These are phyloP conservation scores for Fusarium equiseti DNA, from an alignment of 2,329 filamentous ascomycete genomes.

Conservation along the genomic window DNA sequence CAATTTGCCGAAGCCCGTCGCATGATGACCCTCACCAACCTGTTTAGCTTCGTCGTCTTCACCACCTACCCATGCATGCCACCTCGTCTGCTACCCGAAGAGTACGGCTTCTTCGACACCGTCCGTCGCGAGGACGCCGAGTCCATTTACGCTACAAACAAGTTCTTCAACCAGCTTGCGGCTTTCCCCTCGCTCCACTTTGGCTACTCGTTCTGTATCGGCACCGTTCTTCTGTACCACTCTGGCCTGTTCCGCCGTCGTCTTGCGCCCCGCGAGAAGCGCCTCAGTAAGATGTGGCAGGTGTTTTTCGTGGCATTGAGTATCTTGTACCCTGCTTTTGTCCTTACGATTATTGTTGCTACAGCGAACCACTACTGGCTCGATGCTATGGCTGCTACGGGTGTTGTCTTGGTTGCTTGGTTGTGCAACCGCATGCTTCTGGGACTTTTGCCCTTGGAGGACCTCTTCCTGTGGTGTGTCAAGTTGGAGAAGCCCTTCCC, in stretches of 20 bases:
- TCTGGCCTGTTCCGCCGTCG: constrained; percentile 59
- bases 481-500: constrained; percentile 73
- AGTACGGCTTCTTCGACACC: constrained; percentile 70
- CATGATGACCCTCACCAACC: constrained; percentile 65
- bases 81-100: constrained; percentile 65
- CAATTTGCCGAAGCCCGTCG: constrained; percentile 55
- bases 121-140: constrained; percentile 60
- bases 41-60: constrained; percentile 67
- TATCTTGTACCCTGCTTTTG: constrained; percentile 64
- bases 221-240: constrained; percentile 65
- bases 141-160: constrained; percentile 73
- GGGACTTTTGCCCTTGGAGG: constrained; percentile 72
- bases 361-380: constrained; percentile 74
- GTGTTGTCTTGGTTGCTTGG: constrained; percentile 72
- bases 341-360: constrained; percentile 69
- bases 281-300: constrained; percentile 47
- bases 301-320: constrained; percentile 54
- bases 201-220: constrained; percentile 67
- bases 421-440: constrained; percentile 63
- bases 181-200: constrained; percentile 71
- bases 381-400: constrained; percentile 72
- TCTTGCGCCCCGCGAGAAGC: constrained; percentile 48
- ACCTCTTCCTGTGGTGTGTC: constrained; percentile 72
- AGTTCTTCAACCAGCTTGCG: constrained; percentile 69
- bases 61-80: constrained; percentile 69